Percentiles rank a stretch among this genome's conserved stretches.
Evolutionary conservation across 208 protist genomes (phyloP).

Genomic region (Porcisia deanei): DNA sequence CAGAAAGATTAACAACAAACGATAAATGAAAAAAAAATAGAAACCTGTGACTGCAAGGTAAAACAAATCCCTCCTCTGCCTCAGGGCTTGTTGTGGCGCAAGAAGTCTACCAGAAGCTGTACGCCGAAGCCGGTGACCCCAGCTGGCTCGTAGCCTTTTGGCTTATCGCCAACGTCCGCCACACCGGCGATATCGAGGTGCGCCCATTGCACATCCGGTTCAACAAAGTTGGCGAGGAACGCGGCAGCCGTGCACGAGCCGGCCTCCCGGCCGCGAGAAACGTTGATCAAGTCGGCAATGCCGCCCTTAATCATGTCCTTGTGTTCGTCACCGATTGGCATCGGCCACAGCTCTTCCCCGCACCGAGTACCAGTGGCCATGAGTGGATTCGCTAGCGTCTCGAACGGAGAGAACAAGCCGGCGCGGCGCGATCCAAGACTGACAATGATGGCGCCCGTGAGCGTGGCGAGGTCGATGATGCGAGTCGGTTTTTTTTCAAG

Average conservation of each 20-base stretch:
- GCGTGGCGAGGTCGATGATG: conserved; percentile 90
- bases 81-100: conserved; percentile 35
- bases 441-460: conserved; percentile 88
- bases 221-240: conserved; percentile 81
- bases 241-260: conserved; percentile 87
- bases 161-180: conserved; percentile 61
- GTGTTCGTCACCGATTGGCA: conserved; percentile 88
- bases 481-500: conserved; percentile 59
- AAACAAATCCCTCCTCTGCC: neutral
- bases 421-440: conserved; percentile 78
- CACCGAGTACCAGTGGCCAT: conserved; percentile 51
- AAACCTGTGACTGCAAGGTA: neutral
- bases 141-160: conserved; percentile 63
- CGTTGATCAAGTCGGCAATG: conserved; percentile 72
- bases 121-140: conserved; percentile 85
- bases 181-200: conserved; percentile 87
- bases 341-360: conserved; percentile 85
- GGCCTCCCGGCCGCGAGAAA: conserved; percentile 45
- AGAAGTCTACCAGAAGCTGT: conserved; percentile 78
- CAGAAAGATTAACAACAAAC: neutral
- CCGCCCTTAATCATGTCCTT: conserved; percentile 64
- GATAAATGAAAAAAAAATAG: neutral
- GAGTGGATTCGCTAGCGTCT: conserved; percentile 42
- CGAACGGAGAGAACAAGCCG: conserved; percentile 66
- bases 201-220: conserved; percentile 60